phyloP scores from a whole-genome alignment of 495 filamentous ascomycete species.

The Parathielavia appendiculata region DNA sequence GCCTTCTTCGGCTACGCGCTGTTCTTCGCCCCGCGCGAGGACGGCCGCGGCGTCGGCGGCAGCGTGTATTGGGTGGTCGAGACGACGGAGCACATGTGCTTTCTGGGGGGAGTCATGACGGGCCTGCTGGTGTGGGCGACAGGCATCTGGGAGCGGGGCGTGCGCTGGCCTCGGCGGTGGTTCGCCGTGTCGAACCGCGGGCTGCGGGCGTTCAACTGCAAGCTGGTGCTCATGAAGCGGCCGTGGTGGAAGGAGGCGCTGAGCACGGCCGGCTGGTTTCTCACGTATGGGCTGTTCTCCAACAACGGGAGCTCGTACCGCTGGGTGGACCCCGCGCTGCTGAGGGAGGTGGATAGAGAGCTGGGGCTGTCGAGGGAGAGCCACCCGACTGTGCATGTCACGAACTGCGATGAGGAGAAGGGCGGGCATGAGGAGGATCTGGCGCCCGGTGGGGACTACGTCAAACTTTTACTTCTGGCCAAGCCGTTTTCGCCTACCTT shows the following conservation, averaged over 20 bases:
- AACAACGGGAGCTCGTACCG: constrained; percentile 61
- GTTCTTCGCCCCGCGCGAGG: constrained; percentile 83
- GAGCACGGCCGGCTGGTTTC: constrained; percentile 64
- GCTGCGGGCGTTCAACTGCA: constrained; percentile 86
- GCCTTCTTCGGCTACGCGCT: constrained; percentile 78
- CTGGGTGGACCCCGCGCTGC: constrained; percentile 53
- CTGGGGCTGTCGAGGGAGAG: constrained; percentile 36
- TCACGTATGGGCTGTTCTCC: constrained; percentile 68
- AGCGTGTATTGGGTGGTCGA: constrained; percentile 95
- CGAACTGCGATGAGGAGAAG: constrained; percentile 42
- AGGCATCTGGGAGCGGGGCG: constrained; percentile 89
- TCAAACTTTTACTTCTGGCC: constrained; percentile 84
- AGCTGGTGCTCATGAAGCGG: constrained; percentile 81
- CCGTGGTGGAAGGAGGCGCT: constrained; percentile 75
- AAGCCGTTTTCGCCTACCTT: constrained; percentile 95
- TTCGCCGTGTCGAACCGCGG: constrained; percentile 83
- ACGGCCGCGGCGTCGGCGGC: constrained; percentile 84
- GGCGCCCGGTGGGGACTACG: constrained; percentile 79
- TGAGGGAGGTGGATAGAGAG: constrained; percentile 49
- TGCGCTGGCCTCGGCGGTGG: constrained; percentile 92
- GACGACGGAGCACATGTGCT: constrained; percentile 76
- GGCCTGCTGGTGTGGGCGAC: constrained; percentile 83
- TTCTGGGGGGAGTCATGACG: constrained; percentile 81
- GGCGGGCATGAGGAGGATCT: constrained; percentile 77
- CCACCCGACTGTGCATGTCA: constrained; percentile 42